Evolutionary conservation across 2,329 filamentous ascomycete genomes (phyloP).

Genomic region (Colletotrichum lentis): DNA sequence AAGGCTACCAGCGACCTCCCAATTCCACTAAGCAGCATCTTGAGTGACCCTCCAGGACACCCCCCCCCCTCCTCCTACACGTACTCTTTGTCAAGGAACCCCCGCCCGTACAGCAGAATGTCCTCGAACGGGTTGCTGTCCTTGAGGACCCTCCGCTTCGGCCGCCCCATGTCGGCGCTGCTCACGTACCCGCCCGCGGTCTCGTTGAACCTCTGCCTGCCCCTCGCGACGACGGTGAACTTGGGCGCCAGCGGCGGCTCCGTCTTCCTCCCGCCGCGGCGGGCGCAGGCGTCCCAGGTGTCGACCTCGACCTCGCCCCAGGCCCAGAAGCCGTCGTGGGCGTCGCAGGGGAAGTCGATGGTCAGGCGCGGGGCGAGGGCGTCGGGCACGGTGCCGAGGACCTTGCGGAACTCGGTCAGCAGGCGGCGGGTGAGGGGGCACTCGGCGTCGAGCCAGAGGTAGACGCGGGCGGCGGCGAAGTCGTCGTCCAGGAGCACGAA

Average conservation of each 20-base stretch:
- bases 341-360: constrained; percentile 33
- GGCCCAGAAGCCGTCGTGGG: constrained; percentile 36
- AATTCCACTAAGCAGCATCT: too few relatives aligned
- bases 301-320: constrained; percentile 26
- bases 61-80: not conserved
- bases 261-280: not conserved
- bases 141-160: constrained; percentile 15
- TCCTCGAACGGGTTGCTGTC: constrained; percentile 38
- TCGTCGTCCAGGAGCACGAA: constrained; percentile 12
- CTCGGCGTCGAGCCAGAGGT: constrained; percentile 38
- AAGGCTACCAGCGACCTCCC: too few relatives aligned
- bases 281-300: not conserved
- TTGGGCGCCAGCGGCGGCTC: constrained; percentile 10
- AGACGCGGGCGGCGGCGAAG: constrained; percentile 5
- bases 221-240: constrained; percentile 33
- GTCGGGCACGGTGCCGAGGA: constrained; percentile 8
- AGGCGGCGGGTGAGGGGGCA: constrained; percentile 35
- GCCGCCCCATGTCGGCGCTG: constrained; percentile 9
- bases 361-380: constrained; percentile 18
- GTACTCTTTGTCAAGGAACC: constrained; percentile 12
- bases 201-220: constrained; percentile 29
- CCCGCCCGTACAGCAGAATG: constrained; percentile 34
- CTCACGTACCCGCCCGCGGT: constrained; percentile 17
- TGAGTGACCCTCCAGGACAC: too few relatives aligned
- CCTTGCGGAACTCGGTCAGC: constrained; percentile 35